These are phyloP conservation scores for Myxozyma kluyveri DNA, from an alignment of 805 yeast genomes.

Conservation along the genomic window DNA sequence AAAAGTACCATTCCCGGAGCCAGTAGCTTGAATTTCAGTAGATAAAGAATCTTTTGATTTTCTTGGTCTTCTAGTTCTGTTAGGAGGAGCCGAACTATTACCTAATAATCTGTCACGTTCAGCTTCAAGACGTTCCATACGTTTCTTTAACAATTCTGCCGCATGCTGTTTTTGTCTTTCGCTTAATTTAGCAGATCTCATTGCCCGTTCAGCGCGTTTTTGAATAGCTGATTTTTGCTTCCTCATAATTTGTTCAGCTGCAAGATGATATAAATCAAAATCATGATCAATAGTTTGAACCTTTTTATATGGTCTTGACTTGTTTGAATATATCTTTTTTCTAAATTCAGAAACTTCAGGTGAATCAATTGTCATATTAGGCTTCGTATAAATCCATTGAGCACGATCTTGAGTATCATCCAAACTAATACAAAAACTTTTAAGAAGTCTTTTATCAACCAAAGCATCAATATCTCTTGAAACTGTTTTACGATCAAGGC, in stretches of 20 bases:
- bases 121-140: constrained; percentile 9
- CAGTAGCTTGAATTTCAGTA: not conserved
- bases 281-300: constrained; percentile 20
- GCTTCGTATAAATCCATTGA: constrained; percentile 35
- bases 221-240: constrained; percentile 11
- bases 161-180: constrained; percentile 16
- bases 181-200: constrained; percentile 7
- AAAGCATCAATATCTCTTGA: constrained; percentile 45
- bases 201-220: constrained; percentile 19
- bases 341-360: constrained; percentile 29
- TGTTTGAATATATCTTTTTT: constrained; percentile 16
- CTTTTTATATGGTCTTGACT: constrained; percentile 1
- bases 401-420: constrained; percentile 18
- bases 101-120: not conserved
- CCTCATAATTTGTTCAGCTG: constrained; percentile 4
- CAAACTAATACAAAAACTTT: constrained; percentile 33
- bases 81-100: not conserved
- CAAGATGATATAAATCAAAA: constrained; percentile 23
- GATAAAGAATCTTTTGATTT: not conserved
- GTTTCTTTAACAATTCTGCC: constrained; percentile 15
- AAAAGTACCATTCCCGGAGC: too few relatives aligned
- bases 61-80: constrained; percentile 3
- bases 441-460: constrained; percentile 38
- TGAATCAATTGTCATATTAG: constrained; percentile 32
- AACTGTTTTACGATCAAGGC: constrained; percentile 56